Conservation (phyloP, 1,284 basidiomycete genomes). For the Rhodotorula sp. region DNA sequence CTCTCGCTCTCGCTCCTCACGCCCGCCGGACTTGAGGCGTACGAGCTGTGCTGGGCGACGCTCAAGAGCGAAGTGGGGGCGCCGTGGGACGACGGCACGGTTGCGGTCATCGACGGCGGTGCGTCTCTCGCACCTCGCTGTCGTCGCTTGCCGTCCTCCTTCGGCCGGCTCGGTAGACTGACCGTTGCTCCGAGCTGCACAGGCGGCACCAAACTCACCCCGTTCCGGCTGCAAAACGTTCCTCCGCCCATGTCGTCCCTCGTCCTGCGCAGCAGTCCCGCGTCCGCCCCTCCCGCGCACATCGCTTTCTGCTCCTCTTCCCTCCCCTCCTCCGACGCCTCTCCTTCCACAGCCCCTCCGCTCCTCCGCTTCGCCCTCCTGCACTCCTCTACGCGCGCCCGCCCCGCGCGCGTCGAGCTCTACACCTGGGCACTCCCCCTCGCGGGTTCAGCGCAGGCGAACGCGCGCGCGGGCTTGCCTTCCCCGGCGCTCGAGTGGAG, state of each 20-base stretch:
- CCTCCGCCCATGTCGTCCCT: slow-evolving; percentile 92
- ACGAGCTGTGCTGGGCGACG: slow-evolving; percentile 75
- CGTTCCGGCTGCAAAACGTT: slow-evolving; percentile 89
- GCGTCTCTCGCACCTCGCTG: slow-evolving; percentile 46
- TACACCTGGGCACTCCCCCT: slow-evolving; percentile 53
- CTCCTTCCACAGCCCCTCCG: slow-evolving; percentile 63
- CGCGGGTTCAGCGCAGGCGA: slow-evolving; percentile 7
- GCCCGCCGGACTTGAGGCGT: slow-evolving; percentile 63
- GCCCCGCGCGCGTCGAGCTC: slow-evolving; percentile 66
- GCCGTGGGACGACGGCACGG: slow-evolving; percentile 77
- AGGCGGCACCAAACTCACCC: slow-evolving; percentile 80
- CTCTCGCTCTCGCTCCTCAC: slow-evolving; percentile 70
- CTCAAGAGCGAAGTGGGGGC: slow-evolving; percentile 63
- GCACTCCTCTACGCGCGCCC: neutral
- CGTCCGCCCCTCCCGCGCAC: slow-evolving; percentile 61
- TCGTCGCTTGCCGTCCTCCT: too few species aligned
- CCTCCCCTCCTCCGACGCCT: neutral
- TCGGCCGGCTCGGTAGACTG: neutral
- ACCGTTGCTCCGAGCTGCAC: slow-evolving; percentile 5
- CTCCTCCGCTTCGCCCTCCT: slow-evolving; percentile 57
- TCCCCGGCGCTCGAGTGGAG: slow-evolving; percentile 10
- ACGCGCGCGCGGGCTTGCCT: slow-evolving; percentile 21
- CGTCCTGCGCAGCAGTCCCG: slow-evolving; percentile 56
- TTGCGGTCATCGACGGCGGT: slow-evolving; percentile 91
- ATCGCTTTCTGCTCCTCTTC: slow-evolving; percentile 60